phyloP scores from a whole-genome alignment of 2,329 filamentous ascomycete genomes.

The Pseudogymnoascus sp. region DNA sequence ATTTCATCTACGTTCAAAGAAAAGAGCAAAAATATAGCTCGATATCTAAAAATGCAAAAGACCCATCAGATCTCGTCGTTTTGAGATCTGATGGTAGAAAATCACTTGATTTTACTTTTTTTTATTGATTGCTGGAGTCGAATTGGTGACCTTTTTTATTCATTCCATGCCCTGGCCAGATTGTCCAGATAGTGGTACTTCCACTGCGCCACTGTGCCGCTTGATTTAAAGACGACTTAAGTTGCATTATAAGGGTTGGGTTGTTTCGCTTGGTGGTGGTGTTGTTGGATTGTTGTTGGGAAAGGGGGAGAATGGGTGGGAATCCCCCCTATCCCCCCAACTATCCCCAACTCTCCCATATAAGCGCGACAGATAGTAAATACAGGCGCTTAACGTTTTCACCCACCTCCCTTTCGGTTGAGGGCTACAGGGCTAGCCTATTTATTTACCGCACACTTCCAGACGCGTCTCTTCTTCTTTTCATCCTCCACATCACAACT shows the following conservation, averaged over 20 bases:
- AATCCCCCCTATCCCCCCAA: background rate
- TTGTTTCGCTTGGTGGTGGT: background rate
- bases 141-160: background rate
- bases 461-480: background rate
- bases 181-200: constrained; percentile 2
- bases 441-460: background rate
- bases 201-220: constrained; percentile 2
- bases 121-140: background rate
- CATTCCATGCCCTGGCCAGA: background rate
- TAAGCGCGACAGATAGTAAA: background rate
- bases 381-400: background rate
- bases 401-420: background rate
- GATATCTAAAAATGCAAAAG: background rate
- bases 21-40: background rate
- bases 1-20: background rate
- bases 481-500: background rate
- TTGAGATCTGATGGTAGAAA: constrained; percentile 6
- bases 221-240: background rate
- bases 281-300: background rate
- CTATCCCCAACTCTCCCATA: background rate
- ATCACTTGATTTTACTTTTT: constrained; percentile 4
- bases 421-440: background rate
- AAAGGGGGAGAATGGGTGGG: background rate
- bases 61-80: background rate
- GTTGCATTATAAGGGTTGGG: background rate